Base-by-base conservation (phyloP, 192 early-diverging fungal species). In the Entomortierella chlamydospora region DNA sequence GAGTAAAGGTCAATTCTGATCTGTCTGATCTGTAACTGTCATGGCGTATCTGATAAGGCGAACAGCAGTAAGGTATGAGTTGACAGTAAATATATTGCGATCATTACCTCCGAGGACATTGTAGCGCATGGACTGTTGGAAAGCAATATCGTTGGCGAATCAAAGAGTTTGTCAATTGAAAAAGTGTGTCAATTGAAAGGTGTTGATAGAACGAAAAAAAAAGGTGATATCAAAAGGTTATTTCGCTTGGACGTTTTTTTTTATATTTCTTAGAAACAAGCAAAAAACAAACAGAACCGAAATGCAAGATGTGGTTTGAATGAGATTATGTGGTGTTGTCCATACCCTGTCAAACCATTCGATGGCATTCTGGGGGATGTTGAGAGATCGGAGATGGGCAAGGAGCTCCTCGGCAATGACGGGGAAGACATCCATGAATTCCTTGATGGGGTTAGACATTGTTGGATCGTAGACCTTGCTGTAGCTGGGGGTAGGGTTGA, bases 341-440 rank as follows among this genome's bases (percentile, higher is more conserved):
- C 34, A 10, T 80, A 92, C 89, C 57, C 86, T 57, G 55, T 88
- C 86, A 62, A 91, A 87, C 83, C 92, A 92, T 61, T 88, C 67
- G 26, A 86, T 83, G 70, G 89, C 87, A 68, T 93, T 89, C 65
- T 90, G 71, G 45, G 91, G 89, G 50, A 91, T 90, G 41, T 91
- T 88, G 68, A 92, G 91, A 37, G 81, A 83, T 18, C 86, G 83
- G 56, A 95, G 85, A 64, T 95, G 92, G 10, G 79, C 76, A 53
- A 96, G 72, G 41, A 98, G 80, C 73, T 95, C 95, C 62, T 90
- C 84, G 7, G 83, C 83, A 12, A 98, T 88, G 61, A 82, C 81
- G 51, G 93, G 89, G 84, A 92, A 97, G 39, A 92, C 90, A 39
- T 88, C 88, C 72, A 83, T 83, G 81, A 98, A 96, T 68, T 85